Evolutionary conservation across 208 protist genomes (phyloP).

Genomic region (Trypanosoma melophagium): DNA sequence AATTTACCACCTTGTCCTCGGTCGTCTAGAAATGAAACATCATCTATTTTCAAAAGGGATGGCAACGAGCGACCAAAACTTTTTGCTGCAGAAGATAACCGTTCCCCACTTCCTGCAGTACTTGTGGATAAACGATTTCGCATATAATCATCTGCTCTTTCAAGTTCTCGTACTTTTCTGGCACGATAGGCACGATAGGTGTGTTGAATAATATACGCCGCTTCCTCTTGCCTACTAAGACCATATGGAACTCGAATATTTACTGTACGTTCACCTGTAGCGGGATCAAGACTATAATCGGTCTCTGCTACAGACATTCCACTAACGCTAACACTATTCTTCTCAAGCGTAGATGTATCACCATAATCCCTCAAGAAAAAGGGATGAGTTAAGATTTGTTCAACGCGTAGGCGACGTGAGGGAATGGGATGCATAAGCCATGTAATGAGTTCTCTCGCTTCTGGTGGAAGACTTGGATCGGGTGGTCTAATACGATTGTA

Average conservation of each 20-base stretch:
- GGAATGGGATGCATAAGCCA: conserved; percentile 59
- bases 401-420: conserved; percentile 57
- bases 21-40: too few relatives aligned
- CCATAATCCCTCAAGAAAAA: conserved; percentile 39
- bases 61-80: not conserved
- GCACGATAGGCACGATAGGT: conserved; percentile 38
- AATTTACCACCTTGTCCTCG: not conserved
- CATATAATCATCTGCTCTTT: not conserved
- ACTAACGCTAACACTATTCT: not conserved
- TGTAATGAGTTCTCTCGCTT: conserved; percentile 57
- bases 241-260: conserved; percentile 28
- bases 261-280: conserved; percentile 18
- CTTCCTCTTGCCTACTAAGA: conserved; percentile 38
- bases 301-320: not conserved
- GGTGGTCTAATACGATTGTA: conserved; percentile 56
- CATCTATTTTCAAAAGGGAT: not conserved
- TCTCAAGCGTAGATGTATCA: not conserved
- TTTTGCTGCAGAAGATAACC: too few relatives aligned
- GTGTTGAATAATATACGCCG: conserved; percentile 70
- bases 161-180: conserved; percentile 23
- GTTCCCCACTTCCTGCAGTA: not conserved
- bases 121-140: not conserved
- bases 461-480: conserved; percentile 38
- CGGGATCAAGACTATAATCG: not conserved
- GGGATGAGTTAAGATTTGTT: conserved; percentile 61